Percentiles rank a stretch among this genome's conserved stretches.
These are phyloP conservation scores for Amanita exitialis DNA, from an alignment of 768 basidiomycete species.

Conservation along the genomic window DNA sequence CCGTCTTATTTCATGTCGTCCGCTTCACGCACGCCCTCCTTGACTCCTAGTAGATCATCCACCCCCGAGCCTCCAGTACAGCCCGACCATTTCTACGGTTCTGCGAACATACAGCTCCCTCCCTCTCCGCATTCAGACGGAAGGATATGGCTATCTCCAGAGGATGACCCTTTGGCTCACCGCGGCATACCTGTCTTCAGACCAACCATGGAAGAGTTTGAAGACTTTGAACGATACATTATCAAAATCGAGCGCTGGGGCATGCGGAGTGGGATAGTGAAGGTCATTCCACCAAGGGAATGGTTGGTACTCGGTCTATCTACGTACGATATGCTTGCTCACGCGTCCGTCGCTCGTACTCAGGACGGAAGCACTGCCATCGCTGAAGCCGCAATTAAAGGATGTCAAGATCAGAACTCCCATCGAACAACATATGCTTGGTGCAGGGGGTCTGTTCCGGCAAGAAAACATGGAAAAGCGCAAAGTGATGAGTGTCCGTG, in stretches of 20 bases:
- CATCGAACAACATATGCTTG: slow-evolving; percentile 91
- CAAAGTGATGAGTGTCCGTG: slow-evolving; percentile 72
- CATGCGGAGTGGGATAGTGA: slow-evolving; percentile 82
- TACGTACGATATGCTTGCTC: slow-evolving; percentile 9
- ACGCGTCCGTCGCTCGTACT: slow-evolving; percentile 16
- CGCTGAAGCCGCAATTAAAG: slow-evolving; percentile 60
- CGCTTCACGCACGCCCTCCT: background rate
- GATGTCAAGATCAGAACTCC: slow-evolving; percentile 76
- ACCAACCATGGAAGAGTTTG: slow-evolving; percentile 86
- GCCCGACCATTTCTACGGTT: slow-evolving; percentile 78
- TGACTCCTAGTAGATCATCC: slow-evolving; percentile 6
- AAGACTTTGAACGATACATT: slow-evolving; percentile 89
- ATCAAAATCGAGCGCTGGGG: slow-evolving; percentile 87
- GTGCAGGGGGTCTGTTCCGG: slow-evolving; percentile 77
- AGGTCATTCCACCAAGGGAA: slow-evolving; percentile 91
- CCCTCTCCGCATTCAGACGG: slow-evolving; percentile 58
- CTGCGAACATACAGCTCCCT: slow-evolving; percentile 35
- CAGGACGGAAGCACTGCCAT: slow-evolving; percentile 66
- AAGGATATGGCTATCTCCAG: slow-evolving; percentile 62
- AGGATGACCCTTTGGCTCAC: slow-evolving; percentile 69
- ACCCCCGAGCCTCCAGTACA: slow-evolving; percentile 32
- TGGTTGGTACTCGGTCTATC: slow-evolving; percentile 48
- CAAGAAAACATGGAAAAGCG: slow-evolving; percentile 89
- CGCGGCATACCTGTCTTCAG: slow-evolving; percentile 96
- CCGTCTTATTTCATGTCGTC: background rate